Percentiles rank a stretch among this genome's conserved stretches.
Evolutionary conservation across 805 yeast genomes (phyloP).

Genomic region (Sugiyamaella lignohabitans): DNA sequence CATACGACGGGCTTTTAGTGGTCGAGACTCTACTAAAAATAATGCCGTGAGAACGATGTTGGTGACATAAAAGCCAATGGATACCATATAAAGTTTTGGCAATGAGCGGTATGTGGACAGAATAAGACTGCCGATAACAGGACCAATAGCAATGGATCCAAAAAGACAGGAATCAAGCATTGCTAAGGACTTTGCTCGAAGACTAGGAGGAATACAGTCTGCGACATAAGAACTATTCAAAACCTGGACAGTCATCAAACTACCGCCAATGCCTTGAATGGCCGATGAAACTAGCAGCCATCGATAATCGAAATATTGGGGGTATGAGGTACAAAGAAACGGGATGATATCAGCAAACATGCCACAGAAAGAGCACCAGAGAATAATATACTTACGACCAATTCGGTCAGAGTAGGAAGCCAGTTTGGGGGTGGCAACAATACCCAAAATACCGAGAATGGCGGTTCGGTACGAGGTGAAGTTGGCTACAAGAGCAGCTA

Average conservation of each 20-base stretch:
- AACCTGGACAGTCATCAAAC: conserved; percentile 48
- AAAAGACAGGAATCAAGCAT: conserved; percentile 25
- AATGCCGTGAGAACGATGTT: conserved; percentile 6
- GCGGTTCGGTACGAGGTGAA: conserved; percentile 15
- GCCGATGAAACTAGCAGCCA: conserved; percentile 40
- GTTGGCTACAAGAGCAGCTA: conserved; percentile 19
- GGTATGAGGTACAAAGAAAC: conserved; percentile 16
- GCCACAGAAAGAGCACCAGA: conserved; percentile 15
- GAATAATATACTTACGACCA: conserved; percentile 52
- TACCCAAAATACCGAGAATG: conserved; percentile 15
- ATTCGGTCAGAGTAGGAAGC: conserved; percentile 57
- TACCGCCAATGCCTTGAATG: conserved; percentile 56
- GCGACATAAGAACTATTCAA: conserved; percentile 63
- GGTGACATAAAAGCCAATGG: conserved; percentile 7
- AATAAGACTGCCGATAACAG: conserved; percentile 21
- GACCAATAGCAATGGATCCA: conserved; percentile 27
- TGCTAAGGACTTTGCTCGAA: conserved; percentile 37
- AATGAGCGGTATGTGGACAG: conserved; percentile 12
- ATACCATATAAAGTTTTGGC: conserved; percentile 10
- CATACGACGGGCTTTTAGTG: conserved; percentile 16
- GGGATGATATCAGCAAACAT: conserved; percentile 15
- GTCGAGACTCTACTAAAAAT: conserved; percentile 19
- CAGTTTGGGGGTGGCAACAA: conserved; percentile 35
- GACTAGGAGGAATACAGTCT: conserved; percentile 60
- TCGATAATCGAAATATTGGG: conserved; percentile 19